Conservation (phyloP, 768 basidiomycete genomes). For the Tylopilus plumbeoviolaceoides region DNA sequence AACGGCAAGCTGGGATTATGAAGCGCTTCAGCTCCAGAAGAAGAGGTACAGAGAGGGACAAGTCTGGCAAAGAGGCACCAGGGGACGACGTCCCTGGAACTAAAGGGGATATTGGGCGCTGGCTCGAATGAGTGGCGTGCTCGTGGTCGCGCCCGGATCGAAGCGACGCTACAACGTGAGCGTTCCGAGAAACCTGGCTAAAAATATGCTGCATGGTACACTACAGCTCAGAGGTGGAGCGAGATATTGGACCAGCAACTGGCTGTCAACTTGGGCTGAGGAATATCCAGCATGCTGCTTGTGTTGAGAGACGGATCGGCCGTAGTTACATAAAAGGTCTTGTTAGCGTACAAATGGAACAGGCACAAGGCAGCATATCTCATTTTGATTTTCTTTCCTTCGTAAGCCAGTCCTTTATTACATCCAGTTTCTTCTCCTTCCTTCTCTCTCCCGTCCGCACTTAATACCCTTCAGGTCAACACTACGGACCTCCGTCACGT, state of each 20-base stretch:
- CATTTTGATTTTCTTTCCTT: slow-evolving; percentile 3
- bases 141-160: no score
- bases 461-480: slow-evolving; percentile 1
- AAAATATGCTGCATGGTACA: no score
- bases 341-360: neutral
- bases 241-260: neutral
- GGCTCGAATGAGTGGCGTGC: no score
- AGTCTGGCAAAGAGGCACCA: slow-evolving; percentile 1
- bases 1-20: neutral
- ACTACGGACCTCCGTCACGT: neutral
- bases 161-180: neutral
- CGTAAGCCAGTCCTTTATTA: slow-evolving; percentile 2
- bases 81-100: no score
- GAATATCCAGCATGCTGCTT: no score
- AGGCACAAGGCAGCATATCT: neutral
- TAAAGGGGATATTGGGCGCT: no score
- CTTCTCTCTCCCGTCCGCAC: neutral
- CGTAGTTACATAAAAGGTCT: neutral
- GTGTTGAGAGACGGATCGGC: neutral
- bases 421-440: neutral
- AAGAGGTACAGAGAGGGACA: neutral
- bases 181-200: neutral
- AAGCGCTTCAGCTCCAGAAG: neutral
- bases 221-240: neutral
- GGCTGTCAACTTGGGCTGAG: no score